Percentiles rank a stretch among this genome's conserved stretches.
Conservation (phyloP, 225 moss, liverwort and hornwort species). For the Ulota crispa region DNA sequence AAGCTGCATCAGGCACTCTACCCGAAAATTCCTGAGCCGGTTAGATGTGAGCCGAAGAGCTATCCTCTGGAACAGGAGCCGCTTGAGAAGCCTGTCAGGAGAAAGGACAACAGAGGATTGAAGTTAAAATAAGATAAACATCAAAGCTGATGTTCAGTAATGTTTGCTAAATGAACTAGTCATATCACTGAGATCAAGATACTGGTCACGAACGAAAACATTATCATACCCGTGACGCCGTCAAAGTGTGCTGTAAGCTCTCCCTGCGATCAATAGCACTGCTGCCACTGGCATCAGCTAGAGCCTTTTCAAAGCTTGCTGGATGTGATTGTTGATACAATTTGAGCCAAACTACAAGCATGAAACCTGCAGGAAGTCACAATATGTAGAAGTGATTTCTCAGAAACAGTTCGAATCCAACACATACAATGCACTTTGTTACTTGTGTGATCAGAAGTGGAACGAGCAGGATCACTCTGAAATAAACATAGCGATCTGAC, state of each 20-base stretch:
- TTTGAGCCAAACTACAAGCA: constrained; percentile 62
- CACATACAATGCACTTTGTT: background rate
- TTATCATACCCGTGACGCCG: constrained; percentile 37
- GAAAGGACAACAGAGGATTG: background rate
- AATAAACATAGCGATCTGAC: background rate
- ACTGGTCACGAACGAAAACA: background rate
- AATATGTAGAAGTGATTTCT: background rate
- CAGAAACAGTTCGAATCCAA: background rate
- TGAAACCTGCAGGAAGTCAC: constrained; percentile 46
- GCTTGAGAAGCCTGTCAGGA: constrained; percentile 43
- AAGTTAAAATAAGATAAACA: constrained; percentile 1
- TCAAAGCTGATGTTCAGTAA: background rate
- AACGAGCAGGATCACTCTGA: no score
- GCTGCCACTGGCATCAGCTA: constrained; percentile 49
- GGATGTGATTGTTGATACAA: constrained; percentile 64
- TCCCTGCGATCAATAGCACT: constrained; percentile 53
- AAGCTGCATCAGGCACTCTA: constrained; percentile 10
- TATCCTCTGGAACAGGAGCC: constrained; percentile 21
- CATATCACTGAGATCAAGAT: background rate
- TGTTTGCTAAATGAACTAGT: background rate
- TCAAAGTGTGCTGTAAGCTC: constrained; percentile 38
- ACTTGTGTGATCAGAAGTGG: no score
- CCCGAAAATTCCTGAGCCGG: constrained; percentile 34
- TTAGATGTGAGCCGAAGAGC: constrained; percentile 20
- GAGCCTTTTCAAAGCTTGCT: constrained; percentile 51